phyloP scores from a whole-genome alignment of 2,329 filamentous ascomycete species.

The Xylaria arbuscula region DNA sequence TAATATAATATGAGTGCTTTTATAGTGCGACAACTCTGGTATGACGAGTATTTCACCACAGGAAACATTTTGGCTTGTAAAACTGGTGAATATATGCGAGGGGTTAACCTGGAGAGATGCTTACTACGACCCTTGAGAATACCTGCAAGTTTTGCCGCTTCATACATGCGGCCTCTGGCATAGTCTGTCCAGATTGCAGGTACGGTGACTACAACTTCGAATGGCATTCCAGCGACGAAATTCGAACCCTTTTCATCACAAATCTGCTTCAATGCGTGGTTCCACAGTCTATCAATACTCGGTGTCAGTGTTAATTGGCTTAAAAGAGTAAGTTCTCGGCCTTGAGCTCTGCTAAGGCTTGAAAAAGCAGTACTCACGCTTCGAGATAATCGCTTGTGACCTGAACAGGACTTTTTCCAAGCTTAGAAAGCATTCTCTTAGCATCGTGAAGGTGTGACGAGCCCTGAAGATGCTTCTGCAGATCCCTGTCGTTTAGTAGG shows the following conservation, averaged over 20 bases:
- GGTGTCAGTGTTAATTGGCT: not conserved
- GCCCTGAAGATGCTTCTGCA: constrained; percentile 37
- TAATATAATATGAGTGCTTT: too few species aligned
- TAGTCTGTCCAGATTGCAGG: constrained; percentile 38
- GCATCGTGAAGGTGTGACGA: constrained; percentile 42
- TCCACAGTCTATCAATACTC: constrained; percentile 22
- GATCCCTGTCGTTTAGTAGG: constrained; percentile 50
- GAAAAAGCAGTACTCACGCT: not conserved
- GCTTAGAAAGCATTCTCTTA: fast-evolving
- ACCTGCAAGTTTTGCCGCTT: constrained; percentile 52
- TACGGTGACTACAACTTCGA: constrained; percentile 37
- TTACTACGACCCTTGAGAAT: constrained; percentile 47
- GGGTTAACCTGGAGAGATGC: not conserved
- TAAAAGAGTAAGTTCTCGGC: too few species aligned
- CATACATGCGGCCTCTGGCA: constrained; percentile 51
- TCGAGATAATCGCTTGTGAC: constrained; percentile 33
- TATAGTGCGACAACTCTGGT: too few species aligned
- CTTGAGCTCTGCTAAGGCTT: not conserved
- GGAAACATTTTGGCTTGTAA: too few species aligned
- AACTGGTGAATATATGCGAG: not conserved
- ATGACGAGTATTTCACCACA: too few species aligned
- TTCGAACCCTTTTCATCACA: not conserved
- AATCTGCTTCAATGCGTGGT: constrained; percentile 30
- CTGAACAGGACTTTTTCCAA: constrained; percentile 39
- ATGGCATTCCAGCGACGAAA: constrained; percentile 24